These are phyloP conservation scores for Rhododendron kiyosumense DNA, from an alignment of 148 eudicot species.

Conservation along the genomic window DNA sequence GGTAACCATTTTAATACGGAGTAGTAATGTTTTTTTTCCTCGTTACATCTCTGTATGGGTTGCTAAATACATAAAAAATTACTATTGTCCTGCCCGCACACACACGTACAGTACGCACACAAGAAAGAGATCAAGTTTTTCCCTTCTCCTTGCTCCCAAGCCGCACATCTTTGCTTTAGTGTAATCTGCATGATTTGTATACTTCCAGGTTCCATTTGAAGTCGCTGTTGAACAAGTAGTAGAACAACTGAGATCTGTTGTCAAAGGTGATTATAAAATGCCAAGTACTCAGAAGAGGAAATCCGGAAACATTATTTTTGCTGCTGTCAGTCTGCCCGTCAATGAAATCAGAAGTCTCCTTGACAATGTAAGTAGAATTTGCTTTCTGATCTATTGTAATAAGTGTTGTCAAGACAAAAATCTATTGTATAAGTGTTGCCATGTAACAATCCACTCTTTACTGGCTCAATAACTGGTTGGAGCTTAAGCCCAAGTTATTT, in stretches of 20 bases:
- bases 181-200: not conserved
- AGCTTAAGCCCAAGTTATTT: not conserved
- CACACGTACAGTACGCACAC: not conserved
- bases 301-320: conserved; percentile 68
- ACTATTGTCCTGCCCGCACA: not conserved
- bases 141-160: not conserved
- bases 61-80: not conserved
- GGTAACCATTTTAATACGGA: not conserved
- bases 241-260: conserved; percentile 63
- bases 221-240: conserved; percentile 50
- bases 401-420: not conserved
- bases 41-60: not conserved
- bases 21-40: not conserved
- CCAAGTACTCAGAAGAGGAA: conserved; percentile 66
- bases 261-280: conserved; percentile 56
- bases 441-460: not conserved
- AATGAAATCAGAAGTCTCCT: conserved; percentile 44
- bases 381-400: not conserved
- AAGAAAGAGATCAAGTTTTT: not conserved
- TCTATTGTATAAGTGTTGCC: not conserved
- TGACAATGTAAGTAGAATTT: conserved; percentile 39
- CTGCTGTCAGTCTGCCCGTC: conserved; percentile 71
- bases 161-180: not conserved
- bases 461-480: not conserved
- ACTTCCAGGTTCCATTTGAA: conserved; percentile 82